These are phyloP conservation scores for Curvularia eragrostidis DNA, from an alignment of 2,329 filamentous ascomycete species.

Conservation along the genomic window DNA sequence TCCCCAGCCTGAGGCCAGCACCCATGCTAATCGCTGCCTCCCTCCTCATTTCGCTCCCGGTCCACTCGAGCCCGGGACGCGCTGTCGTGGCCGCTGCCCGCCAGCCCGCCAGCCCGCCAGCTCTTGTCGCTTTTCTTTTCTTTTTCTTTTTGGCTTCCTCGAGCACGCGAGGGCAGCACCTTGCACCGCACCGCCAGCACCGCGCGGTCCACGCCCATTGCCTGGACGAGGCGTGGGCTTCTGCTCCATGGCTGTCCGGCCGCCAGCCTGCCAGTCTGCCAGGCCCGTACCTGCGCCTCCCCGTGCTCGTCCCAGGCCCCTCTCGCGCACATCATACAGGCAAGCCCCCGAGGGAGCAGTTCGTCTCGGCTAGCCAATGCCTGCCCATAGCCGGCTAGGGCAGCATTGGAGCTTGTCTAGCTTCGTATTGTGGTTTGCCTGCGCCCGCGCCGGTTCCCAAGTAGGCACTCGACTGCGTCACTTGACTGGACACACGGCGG, in stretches of 20 bases:
- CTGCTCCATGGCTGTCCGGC: neutral
- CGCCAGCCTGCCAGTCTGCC: no score
- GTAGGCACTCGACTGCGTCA: slow-evolving; percentile 9
- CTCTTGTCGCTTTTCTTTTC: slow-evolving; percentile 1
- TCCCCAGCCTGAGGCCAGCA: slow-evolving; percentile 13
- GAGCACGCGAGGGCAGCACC: no score
- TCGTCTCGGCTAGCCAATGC: slow-evolving; percentile 19
- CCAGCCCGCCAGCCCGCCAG: slow-evolving; percentile 12
- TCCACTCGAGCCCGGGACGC: slow-evolving; percentile 9
- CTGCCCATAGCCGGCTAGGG: slow-evolving; percentile 9
- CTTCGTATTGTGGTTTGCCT: slow-evolving; percentile 11
- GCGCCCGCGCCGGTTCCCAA: slow-evolving; percentile 4
- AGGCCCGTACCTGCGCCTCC: neutral
- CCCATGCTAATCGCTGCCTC: slow-evolving; percentile 18
- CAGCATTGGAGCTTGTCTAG: slow-evolving; percentile 11
- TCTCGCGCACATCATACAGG: slow-evolving; percentile 5
- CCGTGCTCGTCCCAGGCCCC: neutral
- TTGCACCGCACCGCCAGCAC: neutral
- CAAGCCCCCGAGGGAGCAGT: slow-evolving; percentile 15
- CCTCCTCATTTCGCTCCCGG: slow-evolving; percentile 22
- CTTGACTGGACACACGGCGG: slow-evolving; percentile 1
- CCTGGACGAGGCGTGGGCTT: neutral
- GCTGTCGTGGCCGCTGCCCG: slow-evolving; percentile 5
- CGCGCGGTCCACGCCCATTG: neutral
- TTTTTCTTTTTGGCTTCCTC: neutral